These are phyloP conservation scores for Phytophthora litchii DNA, from an alignment of 352 stramenopile species.

Conservation along the genomic window DNA sequence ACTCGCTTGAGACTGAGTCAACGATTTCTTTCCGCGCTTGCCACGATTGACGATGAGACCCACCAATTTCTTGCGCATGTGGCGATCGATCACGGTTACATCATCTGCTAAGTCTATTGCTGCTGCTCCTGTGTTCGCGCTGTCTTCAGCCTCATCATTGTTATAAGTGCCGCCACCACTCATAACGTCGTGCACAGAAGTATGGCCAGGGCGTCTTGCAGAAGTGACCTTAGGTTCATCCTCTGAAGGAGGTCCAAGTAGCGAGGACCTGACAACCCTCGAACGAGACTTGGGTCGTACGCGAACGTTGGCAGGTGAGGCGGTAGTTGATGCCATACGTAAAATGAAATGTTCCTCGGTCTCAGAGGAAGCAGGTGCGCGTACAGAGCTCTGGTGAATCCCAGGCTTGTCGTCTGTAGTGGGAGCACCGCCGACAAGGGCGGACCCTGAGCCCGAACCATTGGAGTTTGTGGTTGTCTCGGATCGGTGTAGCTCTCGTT, in stretches of 20 bases:
- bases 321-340: conserved; percentile 76
- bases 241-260: conserved; percentile 24
- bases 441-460: conserved; percentile 23
- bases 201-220: conserved; percentile 20
- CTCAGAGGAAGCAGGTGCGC: conserved; percentile 65
- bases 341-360: conserved; percentile 88
- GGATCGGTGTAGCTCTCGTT: conserved; percentile 78
- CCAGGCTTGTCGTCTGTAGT: conserved; percentile 33
- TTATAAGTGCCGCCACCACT: conserved; percentile 29
- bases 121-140: conserved; percentile 8
- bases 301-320: conserved; percentile 70
- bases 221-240: conserved; percentile 30
- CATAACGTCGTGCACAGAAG: conserved; percentile 21
- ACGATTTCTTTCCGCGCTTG: conserved; percentile 71
- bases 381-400: conserved; percentile 45
- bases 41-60: conserved; percentile 80
- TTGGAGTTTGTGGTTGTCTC: conserved; percentile 49
- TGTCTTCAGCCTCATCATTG: conserved; percentile 38
- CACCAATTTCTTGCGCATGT: conserved; percentile 86
- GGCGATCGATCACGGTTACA: conserved; percentile 66
- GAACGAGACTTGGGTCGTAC: conserved; percentile 72
- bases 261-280: conserved; percentile 32
- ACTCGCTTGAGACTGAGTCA: conserved; percentile 24
- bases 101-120: conserved; percentile 65
- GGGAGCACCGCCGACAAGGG: conserved; percentile 25